A percentile compares a stretch with the other conserved stretches of the same genome.
phyloP scores from a whole-genome alignment of 2,329 filamentous ascomycete genomes.

The Metarhizium guizhouense region DNA sequence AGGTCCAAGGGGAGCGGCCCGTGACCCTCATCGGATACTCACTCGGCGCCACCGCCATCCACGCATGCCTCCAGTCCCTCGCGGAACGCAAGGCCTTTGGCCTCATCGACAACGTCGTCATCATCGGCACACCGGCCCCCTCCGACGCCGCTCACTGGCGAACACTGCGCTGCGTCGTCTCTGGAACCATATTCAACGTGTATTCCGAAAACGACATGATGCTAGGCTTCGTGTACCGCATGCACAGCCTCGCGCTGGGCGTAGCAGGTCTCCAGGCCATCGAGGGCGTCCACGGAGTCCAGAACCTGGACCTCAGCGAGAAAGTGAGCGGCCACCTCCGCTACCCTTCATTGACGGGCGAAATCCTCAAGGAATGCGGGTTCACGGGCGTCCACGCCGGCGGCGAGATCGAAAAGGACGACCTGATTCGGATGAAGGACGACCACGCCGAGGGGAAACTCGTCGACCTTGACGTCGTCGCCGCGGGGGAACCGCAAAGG shows the following conservation, averaged over 20 bases:
- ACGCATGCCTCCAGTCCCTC: slow-evolving; percentile 67
- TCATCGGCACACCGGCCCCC: slow-evolving; percentile 75
- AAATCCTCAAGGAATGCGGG: slow-evolving; percentile 43
- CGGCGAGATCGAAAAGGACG: slow-evolving; percentile 41
- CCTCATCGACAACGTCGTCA: slow-evolving; percentile 70
- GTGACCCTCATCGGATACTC: slow-evolving; percentile 78
- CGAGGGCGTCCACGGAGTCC: slow-evolving; percentile 54
- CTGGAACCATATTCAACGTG: slow-evolving; percentile 77
- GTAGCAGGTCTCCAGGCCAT: slow-evolving; percentile 76
- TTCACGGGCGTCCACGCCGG: slow-evolving; percentile 38
- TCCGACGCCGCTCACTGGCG: slow-evolving; percentile 67
- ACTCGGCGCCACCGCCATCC: slow-evolving; percentile 73
- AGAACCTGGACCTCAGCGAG: slow-evolving; percentile 44
- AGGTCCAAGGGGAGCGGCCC: slow-evolving; percentile 71
- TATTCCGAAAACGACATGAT: slow-evolving; percentile 84
- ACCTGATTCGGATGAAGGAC: slow-evolving; percentile 38
- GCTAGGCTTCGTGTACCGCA: slow-evolving; percentile 78
- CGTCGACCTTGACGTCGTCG: slow-evolving; percentile 19
- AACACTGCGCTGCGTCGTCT: slow-evolving; percentile 66
- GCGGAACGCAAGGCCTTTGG: slow-evolving; percentile 76
- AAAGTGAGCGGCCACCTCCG: slow-evolving; percentile 45
- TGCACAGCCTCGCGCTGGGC: slow-evolving; percentile 72
- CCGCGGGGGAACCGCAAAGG: not conserved
- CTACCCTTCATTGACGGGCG: slow-evolving; percentile 39
- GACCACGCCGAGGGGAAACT: slow-evolving; percentile 20